These are phyloP conservation scores for Prinsepia uniflora DNA, from an alignment of 306 rosid species.

Conservation along the genomic window DNA sequence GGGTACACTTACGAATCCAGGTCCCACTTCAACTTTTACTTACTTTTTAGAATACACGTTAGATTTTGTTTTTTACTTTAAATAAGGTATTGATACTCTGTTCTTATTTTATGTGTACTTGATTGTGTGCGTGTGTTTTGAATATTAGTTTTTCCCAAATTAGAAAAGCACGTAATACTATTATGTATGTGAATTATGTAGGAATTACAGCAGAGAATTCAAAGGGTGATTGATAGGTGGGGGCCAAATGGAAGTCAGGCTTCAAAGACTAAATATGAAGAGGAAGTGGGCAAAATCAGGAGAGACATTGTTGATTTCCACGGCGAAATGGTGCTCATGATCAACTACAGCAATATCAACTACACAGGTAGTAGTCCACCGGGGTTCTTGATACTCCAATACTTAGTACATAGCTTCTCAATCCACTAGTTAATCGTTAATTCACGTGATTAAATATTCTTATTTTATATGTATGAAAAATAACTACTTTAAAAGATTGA, in stretches of 20 bases:
- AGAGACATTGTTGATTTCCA: conserved; percentile 84
- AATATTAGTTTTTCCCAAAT: no score
- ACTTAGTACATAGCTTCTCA: background rate
- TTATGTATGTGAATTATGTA: conserved; percentile 20
- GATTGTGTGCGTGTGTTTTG: no score
- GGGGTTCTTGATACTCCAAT: background rate
- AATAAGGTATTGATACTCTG: background rate
- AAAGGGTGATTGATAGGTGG: conserved; percentile 49
- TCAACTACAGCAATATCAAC: conserved; percentile 80
- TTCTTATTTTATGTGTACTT: no score
- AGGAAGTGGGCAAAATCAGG: conserved; percentile 63
- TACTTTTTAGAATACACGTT: no score
- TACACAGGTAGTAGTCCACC: conserved; percentile 71
- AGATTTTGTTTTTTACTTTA: background rate
- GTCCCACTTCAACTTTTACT: no score
- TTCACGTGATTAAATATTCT: no score
- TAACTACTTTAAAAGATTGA: no score
- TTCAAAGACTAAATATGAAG: conserved; percentile 38
- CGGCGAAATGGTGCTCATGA: conserved; percentile 86
- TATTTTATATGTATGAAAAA: no score
- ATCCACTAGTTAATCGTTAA: no score
- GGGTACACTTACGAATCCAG: no score
- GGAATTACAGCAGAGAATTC: conserved; percentile 67
- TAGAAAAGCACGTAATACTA: no score
- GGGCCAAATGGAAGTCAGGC: conserved; percentile 52